A percentile compares a stretch with the other conserved stretches of the same genome.
Conservation (phyloP, 805 yeast genomes). For the Debaryomyces tyrocola region DNA sequence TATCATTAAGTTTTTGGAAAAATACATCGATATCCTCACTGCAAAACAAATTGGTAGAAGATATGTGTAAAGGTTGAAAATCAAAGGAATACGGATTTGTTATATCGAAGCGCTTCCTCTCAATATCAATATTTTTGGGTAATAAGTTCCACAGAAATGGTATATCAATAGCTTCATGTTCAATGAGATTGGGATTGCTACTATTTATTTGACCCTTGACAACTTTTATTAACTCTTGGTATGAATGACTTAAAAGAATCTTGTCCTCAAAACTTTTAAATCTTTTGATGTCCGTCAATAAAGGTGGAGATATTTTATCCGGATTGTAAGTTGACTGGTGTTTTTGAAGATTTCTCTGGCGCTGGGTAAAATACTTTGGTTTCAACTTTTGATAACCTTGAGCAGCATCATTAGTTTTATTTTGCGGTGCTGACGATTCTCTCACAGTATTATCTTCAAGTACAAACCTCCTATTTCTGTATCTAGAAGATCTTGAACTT, state of each 20-base stretch:
- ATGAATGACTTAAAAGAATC: constrained; percentile 13
- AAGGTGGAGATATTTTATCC: constrained; percentile 1
- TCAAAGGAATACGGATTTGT: background rate
- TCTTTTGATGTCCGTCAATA: constrained; percentile 2
- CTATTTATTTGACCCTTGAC: constrained; percentile 13
- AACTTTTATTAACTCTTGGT: constrained; percentile 17
- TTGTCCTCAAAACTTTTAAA: constrained; percentile 15
- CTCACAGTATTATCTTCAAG: background rate
- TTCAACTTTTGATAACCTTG: background rate
- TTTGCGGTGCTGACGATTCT: background rate
- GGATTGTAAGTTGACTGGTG: background rate
- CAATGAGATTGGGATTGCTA: background rate
- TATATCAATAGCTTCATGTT: constrained; percentile 18
- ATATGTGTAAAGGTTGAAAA: background rate
- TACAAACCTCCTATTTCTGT: background rate
- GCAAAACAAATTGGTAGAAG: background rate
- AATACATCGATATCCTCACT: constrained; percentile 23
- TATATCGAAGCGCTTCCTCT: constrained; percentile 17
- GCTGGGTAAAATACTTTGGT: background rate
- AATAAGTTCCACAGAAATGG: constrained; percentile 21
- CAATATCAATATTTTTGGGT: constrained; percentile 24
- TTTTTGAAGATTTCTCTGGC: background rate
- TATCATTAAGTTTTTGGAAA: constrained; percentile 12
- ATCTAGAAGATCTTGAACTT: background rate
- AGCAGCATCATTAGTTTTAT: too few species aligned